These are phyloP conservation scores for Exophiala aquamarina DNA, from an alignment of 2,329 filamentous ascomycete genomes.

Conservation along the genomic window DNA sequence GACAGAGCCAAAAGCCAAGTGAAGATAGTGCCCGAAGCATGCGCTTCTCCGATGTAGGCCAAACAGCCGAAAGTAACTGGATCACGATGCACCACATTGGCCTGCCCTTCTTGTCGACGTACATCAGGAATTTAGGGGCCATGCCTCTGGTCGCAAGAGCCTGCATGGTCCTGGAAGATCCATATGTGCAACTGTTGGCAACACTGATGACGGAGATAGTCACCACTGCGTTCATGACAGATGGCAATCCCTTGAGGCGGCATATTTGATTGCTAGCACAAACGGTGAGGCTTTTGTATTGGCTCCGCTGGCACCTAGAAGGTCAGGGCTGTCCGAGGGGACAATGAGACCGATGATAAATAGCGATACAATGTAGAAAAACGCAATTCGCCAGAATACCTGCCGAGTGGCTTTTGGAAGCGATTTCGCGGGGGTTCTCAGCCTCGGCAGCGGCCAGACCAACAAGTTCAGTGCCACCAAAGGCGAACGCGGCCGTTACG, in stretches of 20 bases:
- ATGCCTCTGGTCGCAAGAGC: slow-evolving; percentile 85
- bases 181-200: slow-evolving; percentile 88
- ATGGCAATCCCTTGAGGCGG: slow-evolving; percentile 76
- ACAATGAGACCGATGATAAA: slow-evolving; percentile 80
- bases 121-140: slow-evolving; percentile 72
- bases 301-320: slow-evolving; percentile 61
- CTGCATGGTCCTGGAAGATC: slow-evolving; percentile 83
- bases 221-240: slow-evolving; percentile 91
- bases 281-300: slow-evolving; percentile 82
- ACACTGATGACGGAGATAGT: slow-evolving; percentile 87
- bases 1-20: slow-evolving; percentile 80
- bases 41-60: slow-evolving; percentile 70
- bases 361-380: slow-evolving; percentile 86
- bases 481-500: slow-evolving; percentile 64
- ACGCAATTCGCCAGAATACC: slow-evolving; percentile 87
- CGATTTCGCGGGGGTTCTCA: slow-evolving; percentile 62
- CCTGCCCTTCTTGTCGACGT: slow-evolving; percentile 79
- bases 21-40: slow-evolving; percentile 50
- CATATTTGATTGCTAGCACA: slow-evolving; percentile 85
- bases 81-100: slow-evolving; percentile 71
- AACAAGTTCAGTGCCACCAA: slow-evolving; percentile 63
- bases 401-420: slow-evolving; percentile 87
- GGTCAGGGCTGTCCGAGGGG: slow-evolving; percentile 59
- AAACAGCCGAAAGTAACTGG: slow-evolving; percentile 70
- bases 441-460: slow-evolving; percentile 62